Percentiles rank a stretch among this genome's conserved stretches.
Evolutionary conservation across 2,329 filamentous ascomycete genomes (phyloP).

Genomic region (Trichoderma cornu-damae): DNA sequence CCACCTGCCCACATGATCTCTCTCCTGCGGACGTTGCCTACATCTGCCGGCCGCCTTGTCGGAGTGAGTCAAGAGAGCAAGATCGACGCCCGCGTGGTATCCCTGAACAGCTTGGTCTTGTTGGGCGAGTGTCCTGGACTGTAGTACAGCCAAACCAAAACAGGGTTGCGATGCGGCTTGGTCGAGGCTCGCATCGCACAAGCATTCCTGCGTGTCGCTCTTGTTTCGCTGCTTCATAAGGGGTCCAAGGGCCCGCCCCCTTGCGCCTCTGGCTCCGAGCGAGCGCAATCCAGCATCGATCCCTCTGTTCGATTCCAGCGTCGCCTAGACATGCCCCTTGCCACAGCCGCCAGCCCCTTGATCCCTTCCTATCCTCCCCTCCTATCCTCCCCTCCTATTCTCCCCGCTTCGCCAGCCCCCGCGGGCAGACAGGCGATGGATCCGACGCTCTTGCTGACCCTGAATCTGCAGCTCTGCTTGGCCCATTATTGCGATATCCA

Average conservation of each 20-base stretch:
- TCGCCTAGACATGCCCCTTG: conserved; percentile 1
- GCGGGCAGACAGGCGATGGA: conserved; percentile 26
- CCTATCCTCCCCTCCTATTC: not conserved
- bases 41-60: not conserved
- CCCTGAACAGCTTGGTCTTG: not conserved
- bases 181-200: conserved; percentile 14
- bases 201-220: conserved; percentile 13
- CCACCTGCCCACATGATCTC: not conserved
- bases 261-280: no score
- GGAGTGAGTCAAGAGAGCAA: not conserved
- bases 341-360: not conserved
- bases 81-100: not conserved
- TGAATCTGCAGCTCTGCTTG: conserved; percentile 55
- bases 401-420: not conserved
- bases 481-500: conserved; percentile 68
- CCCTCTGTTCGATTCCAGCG: not conserved
- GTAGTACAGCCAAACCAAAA: not conserved
- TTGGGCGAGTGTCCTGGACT: conserved; percentile 7
- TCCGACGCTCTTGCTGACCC: conserved; percentile 31
- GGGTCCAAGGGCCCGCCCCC: conserved; percentile 9
- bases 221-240: conserved; percentile 6
- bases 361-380: not conserved
- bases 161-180: conserved; percentile 1
- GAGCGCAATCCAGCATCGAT: not conserved
- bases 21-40: not conserved